Evolutionary conservation across 176 grass and related monocot species (phyloP), one percentile per base, ranked within the genome.

Genomic region (Rhipidocladum racemiflorum): DNA sequence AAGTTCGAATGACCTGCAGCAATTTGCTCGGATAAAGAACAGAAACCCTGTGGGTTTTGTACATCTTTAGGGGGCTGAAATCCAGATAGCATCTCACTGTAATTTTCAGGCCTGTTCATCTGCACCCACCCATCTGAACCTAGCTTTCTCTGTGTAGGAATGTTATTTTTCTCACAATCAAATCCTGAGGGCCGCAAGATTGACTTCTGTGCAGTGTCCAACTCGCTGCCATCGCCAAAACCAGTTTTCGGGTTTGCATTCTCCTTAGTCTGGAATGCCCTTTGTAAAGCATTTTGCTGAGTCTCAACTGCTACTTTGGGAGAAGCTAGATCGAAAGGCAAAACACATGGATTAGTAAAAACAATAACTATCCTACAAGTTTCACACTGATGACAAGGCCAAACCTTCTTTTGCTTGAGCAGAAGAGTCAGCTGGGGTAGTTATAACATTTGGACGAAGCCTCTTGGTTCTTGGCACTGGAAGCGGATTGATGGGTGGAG

Each of bases 391-490:
- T 34, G 48, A 55, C 4, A 60, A 92, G 36, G 18, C 21, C 54
- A 63, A 87, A 97, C 94, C 94, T 90, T 97, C 94, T 89, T 90
- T 97, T 80, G 56, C 57, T 63, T 79, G 86, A 89, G 83, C 68
- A 83, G 83, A 94, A 76, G 94, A 75, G 17, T 94, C 92, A 35
- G 69, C 18, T 25, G 78, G 76, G 63, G 88, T 79, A 77, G 74
- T 39, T 59, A 72, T 39, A 56, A 61, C 77, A 84, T 81, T 88
- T 12, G 88, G 75, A 38, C 92, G 84, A 69, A 72, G 92, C 70
- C 93, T 89, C 77, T 99, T 99, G 9, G 89, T 72, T 60, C 96
- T 91, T 16, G 89, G 63, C 28, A 92, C 68, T 66, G 82, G 75
- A 72, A 89, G 88, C 0, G 85, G 85, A 73, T 95, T 95, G 40